phyloP scores from a whole-genome alignment of 177 flowering plant genomes.

The Vitis hybrid region DNA sequence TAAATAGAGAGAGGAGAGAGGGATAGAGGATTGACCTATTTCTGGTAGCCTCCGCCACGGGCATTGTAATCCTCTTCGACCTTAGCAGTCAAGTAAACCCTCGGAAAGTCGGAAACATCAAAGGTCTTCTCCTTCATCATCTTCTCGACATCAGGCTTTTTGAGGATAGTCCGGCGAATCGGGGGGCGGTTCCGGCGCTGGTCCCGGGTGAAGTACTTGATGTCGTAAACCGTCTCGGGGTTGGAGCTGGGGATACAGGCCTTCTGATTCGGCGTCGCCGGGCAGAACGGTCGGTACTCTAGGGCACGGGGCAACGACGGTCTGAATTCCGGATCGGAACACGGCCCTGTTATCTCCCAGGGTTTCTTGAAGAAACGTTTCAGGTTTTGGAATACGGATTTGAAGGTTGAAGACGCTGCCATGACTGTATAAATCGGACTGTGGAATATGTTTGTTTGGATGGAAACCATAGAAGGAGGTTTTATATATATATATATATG shows the following conservation, averaged over 20 bases:
- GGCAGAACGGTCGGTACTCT: conserved; percentile 56
- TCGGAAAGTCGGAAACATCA: conserved; percentile 55
- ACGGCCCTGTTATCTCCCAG: conserved; percentile 70
- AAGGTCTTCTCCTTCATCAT: conserved; percentile 72
- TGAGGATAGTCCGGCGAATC: conserved; percentile 58
- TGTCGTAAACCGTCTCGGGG: conserved; percentile 87
- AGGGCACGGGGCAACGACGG: conserved; percentile 44
- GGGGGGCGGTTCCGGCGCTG: conserved; percentile 89
- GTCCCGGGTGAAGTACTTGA: conserved; percentile 81
- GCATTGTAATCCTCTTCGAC: conserved; percentile 67
- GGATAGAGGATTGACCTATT: conserved; percentile 23
- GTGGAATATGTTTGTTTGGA: too few relatives aligned
- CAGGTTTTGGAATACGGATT: conserved; percentile 44
- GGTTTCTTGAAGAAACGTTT: conserved; percentile 58
- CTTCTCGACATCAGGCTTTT: conserved; percentile 68
- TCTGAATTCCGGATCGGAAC: conserved; percentile 59
- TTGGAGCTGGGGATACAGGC: conserved; percentile 67
- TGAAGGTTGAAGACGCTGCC: conserved; percentile 15
- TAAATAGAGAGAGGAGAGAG: too few relatives aligned
- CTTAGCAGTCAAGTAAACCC: conserved; percentile 47
- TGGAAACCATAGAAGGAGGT: too few relatives aligned
- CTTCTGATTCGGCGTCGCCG: conserved; percentile 52
- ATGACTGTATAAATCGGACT: too few relatives aligned
- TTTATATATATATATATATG: not conserved
- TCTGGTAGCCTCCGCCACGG: conserved; percentile 81